Evolutionary conservation across 805 yeast genomes (phyloP).

Genomic region (Hanseniaspora mollemarum): DNA sequence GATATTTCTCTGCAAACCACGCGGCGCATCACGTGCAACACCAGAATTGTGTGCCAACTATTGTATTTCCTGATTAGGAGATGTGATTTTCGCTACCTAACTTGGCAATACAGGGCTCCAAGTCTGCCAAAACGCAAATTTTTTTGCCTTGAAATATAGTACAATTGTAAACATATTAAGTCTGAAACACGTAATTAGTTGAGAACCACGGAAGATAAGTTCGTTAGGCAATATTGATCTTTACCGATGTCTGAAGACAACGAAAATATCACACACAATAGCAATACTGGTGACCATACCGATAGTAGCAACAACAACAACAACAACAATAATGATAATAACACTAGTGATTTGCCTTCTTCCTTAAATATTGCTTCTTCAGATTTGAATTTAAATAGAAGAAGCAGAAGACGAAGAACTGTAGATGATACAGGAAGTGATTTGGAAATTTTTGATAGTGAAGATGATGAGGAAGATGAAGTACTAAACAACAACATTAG

Average conservation of each 20-base stretch:
- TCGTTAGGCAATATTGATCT: no score
- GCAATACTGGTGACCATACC: background rate
- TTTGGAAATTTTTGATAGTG: constrained; percentile 2
- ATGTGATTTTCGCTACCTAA: no score
- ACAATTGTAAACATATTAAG: no score
- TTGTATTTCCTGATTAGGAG: constrained; percentile 9
- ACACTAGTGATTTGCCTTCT: constrained; percentile 11
- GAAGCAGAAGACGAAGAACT: constrained; percentile 14
- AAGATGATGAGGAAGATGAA: constrained; percentile 1
- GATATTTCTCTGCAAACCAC: no score
- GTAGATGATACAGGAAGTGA: constrained; percentile 10
- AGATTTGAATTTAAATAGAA: constrained; percentile 5
- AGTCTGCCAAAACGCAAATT: no score
- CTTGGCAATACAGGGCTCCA: no score
- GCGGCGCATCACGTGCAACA: background rate
- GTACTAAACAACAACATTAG: constrained; percentile 2
- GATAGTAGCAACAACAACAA: constrained; percentile 7
- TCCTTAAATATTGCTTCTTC: constrained; percentile 10
- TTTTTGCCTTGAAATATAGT: no score
- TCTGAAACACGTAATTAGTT: no score
- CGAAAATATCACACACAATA: background rate
- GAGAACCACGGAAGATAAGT: no score
- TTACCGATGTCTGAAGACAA: constrained; percentile 13
- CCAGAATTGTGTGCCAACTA: background rate
- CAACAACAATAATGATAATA: constrained; percentile 2